Percentiles rank a stretch among this genome's conserved stretches.
These are phyloP conservation scores for Aspergillus japonicus DNA, from an alignment of 2,329 filamentous ascomycete genomes.

Conservation along the genomic window DNA sequence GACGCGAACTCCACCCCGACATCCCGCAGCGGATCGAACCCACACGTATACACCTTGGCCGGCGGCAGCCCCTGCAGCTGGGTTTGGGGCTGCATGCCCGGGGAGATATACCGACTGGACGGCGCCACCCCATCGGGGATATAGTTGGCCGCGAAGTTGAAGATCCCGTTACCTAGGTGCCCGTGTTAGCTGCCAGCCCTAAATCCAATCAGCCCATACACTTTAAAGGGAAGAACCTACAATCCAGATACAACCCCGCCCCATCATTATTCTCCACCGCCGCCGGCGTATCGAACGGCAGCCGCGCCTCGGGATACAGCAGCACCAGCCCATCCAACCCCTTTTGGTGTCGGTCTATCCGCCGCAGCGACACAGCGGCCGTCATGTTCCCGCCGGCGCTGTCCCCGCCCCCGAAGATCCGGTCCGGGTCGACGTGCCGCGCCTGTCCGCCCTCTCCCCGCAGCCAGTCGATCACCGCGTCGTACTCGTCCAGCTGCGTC, in stretches of 20 bases:
- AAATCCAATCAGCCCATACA: background rate
- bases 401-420: constrained; percentile 35
- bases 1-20: constrained; percentile 32
- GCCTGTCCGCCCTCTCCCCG: constrained; percentile 23
- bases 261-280: constrained; percentile 32
- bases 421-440: constrained; percentile 27
- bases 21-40: constrained; percentile 33
- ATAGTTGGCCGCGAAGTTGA: constrained; percentile 36
- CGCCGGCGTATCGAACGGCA: constrained; percentile 34
- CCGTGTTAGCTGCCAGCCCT: too few relatives aligned
- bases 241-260: constrained; percentile 34
- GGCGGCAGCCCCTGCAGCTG: constrained; percentile 26
- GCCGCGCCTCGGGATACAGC: constrained; percentile 35
- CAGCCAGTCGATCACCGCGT: constrained; percentile 25
- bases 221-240: constrained; percentile 9
- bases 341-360: constrained; percentile 22
- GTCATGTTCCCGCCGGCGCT: constrained; percentile 41
- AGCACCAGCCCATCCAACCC: constrained; percentile 32
- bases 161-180: constrained; percentile 31
- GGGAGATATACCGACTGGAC: constrained; percentile 29
- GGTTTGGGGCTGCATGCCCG: constrained; percentile 29
- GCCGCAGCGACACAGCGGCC: constrained; percentile 30
- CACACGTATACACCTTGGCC: constrained; percentile 31
- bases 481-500: constrained; percentile 36
- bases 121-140: constrained; percentile 25